phyloP scores from a whole-genome alignment of 371 early-diverging fungal species.

The Mortierella sp. region DNA sequence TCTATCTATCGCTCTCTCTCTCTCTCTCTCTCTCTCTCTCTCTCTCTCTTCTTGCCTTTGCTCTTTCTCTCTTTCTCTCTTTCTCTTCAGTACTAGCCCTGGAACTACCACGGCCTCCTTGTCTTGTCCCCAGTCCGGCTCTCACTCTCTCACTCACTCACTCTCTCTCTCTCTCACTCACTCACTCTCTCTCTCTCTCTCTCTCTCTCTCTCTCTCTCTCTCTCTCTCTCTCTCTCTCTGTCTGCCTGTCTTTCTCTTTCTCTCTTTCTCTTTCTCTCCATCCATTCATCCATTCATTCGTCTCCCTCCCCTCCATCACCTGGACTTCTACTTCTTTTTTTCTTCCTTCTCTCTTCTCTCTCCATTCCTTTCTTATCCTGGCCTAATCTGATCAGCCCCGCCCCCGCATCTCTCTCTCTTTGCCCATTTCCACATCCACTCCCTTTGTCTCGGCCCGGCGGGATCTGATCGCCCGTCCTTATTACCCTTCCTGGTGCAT shows the following conservation, averaged over 20 bases:
- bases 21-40: not conserved
- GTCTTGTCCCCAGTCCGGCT: not conserved
- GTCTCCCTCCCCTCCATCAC: not conserved
- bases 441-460: not conserved
- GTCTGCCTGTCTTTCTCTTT: not conserved
- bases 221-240: too few species aligned
- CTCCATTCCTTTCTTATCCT: not conserved
- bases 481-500: too few species aligned
- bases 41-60: not conserved
- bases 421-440: not conserved
- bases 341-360: not conserved
- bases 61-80: not conserved
- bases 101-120: not conserved
- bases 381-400: too few species aligned
- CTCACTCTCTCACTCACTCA: not conserved
- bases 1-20: too few species aligned
- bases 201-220: constrained; percentile 4
- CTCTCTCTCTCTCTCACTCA: not conserved
- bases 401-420: too few species aligned
- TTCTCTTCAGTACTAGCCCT: not conserved
- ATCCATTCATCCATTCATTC: not conserved
- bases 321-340: not conserved
- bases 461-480: too few species aligned
- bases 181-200: constrained; percentile 1
- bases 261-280: not conserved